Percentiles rank a stretch among this genome's conserved stretches.
These are phyloP conservation scores for Pseudogymnoascus destructans DNA, from an alignment of 2,329 filamentous ascomycete genomes.

Conservation along the genomic window DNA sequence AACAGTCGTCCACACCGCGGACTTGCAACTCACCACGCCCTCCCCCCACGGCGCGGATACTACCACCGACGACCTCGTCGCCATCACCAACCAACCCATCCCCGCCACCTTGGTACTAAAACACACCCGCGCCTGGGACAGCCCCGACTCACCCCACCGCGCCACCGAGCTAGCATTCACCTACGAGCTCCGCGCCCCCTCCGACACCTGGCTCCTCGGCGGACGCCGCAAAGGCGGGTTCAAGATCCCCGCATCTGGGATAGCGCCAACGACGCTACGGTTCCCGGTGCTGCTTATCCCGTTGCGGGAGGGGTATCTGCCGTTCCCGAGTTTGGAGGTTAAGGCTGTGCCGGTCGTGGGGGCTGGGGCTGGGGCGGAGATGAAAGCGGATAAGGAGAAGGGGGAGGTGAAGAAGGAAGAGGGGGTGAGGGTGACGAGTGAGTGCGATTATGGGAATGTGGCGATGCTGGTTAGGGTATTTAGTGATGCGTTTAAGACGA, in stretches of 20 bases:
- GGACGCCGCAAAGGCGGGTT: slow-evolving; percentile 73
- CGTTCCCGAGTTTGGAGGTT: slow-evolving; percentile 69
- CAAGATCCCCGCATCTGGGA: slow-evolving; percentile 37
- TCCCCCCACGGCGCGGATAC: slow-evolving; percentile 21
- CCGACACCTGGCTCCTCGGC: slow-evolving; percentile 73
- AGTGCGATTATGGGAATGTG: slow-evolving; percentile 68
- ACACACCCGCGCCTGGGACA: slow-evolving; percentile 52
- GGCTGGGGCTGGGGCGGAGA: too few species aligned
- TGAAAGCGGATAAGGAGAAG: slow-evolving; percentile 14
- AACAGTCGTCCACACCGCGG: slow-evolving; percentile 68
- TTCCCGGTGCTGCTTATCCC: slow-evolving; percentile 70
- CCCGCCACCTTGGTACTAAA: slow-evolving; percentile 47
- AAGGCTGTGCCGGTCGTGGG: slow-evolving; percentile 39
- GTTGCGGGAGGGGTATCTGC: slow-evolving; percentile 61
- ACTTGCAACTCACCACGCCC: slow-evolving; percentile 37
- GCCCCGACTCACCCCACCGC: slow-evolving; percentile 26
- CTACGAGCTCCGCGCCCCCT: slow-evolving; percentile 64
- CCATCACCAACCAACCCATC: slow-evolving; percentile 51
- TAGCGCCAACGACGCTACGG: slow-evolving; percentile 33
- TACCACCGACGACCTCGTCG: slow-evolving; percentile 28
- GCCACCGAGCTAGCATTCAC: slow-evolving; percentile 53
- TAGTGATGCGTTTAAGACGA: slow-evolving; percentile 57
- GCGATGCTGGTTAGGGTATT: slow-evolving; percentile 67
- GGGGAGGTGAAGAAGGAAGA: slow-evolving; percentile 18
- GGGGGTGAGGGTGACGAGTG: slow-evolving; percentile 39